Conservation (phyloP, 225 moss, liverwort and hornwort species). For the Antitrichia curtipendula region DNA sequence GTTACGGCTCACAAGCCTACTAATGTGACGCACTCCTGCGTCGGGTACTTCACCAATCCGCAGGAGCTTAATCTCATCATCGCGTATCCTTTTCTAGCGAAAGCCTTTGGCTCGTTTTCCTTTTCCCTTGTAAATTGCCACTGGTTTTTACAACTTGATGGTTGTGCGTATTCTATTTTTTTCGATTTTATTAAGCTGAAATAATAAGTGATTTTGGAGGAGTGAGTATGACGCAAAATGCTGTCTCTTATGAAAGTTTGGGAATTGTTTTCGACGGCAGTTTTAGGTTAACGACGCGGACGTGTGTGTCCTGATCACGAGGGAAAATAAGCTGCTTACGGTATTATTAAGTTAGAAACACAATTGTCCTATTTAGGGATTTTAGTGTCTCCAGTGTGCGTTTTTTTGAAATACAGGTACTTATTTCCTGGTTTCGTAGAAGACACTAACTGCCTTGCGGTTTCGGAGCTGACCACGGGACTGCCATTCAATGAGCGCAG, state of each 20-base stretch:
- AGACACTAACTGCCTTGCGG: not conserved
- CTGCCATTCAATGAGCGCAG: not conserved
- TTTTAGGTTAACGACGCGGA: not conserved
- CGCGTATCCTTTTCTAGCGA: slow-evolving; percentile 43
- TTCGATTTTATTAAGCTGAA: not conserved
- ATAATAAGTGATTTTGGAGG: not conserved
- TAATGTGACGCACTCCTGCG: slow-evolving; percentile 99
- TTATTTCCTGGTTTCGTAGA: not conserved
- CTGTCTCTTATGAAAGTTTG: not conserved
- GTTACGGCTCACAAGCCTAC: slow-evolving; percentile 99
- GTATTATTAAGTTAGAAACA: not conserved
- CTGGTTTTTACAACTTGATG: not conserved
- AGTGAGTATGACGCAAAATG: not conserved
- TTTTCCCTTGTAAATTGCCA: not conserved
- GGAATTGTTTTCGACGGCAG: not conserved
- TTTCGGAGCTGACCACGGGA: not conserved
- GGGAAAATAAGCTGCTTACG: not conserved
- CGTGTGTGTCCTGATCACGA: not conserved
- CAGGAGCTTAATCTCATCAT: slow-evolving; percentile 96
- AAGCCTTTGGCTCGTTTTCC: not conserved
- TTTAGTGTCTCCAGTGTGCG: not conserved
- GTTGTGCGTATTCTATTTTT: not conserved
- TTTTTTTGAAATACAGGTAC: not conserved
- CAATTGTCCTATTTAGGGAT: not conserved
- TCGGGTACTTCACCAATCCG: slow-evolving; percentile 94